Evolutionary conservation across 805 yeast genomes (phyloP), one percentile per base, ranked within the genome.

Genomic region (Wickerhamiella sergipiensis): DNA sequence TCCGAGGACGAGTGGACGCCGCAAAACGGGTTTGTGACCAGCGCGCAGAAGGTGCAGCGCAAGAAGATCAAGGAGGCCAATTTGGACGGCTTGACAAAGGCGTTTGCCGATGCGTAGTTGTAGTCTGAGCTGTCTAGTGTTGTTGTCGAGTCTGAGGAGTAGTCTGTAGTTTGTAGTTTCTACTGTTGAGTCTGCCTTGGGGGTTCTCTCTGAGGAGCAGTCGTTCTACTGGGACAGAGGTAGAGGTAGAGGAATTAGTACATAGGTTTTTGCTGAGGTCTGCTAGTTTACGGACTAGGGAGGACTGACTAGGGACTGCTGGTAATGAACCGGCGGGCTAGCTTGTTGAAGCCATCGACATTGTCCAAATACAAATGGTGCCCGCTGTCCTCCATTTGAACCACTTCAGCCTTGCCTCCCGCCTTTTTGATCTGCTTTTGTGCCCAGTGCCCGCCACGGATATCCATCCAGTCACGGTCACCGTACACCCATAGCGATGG

Each of bases 1-100:
- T 75, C 80, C 52, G 89, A 85, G 57, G 90, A 80, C 49, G 98
- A 92, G 72, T 92, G 98, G 97, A 92, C 97, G 42, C 97, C 98
- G 43, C 92, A 87, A 68, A 85, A 80, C 64, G 97, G 96, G 0
- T 86, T 72, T 58, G 94, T 90, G 52, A 88, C 97, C 15, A 81
- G 94, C 53, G 98, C 98, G 23, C 97, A 89, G 70, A 92, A 92
- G 71, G 76, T 92, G 62, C 96, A 90, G 74, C 83, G 98, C 74
- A 85, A 77, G 74, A 84, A 84, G 73, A 92, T 92, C 63, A 71
- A 86, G 59, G 78, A 74, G 31, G 77, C 81, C 54, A 84, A 82
- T 64, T 67, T 81, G 67, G 74, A 74, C 38, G 77, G 74, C 47
- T 85, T 92, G 60, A 85, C 84, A 54, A 71, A 70, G 53, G 76